phyloP scores from a whole-genome alignment of 768 basidiomycete genomes.

The Sarcodon aspratus region DNA sequence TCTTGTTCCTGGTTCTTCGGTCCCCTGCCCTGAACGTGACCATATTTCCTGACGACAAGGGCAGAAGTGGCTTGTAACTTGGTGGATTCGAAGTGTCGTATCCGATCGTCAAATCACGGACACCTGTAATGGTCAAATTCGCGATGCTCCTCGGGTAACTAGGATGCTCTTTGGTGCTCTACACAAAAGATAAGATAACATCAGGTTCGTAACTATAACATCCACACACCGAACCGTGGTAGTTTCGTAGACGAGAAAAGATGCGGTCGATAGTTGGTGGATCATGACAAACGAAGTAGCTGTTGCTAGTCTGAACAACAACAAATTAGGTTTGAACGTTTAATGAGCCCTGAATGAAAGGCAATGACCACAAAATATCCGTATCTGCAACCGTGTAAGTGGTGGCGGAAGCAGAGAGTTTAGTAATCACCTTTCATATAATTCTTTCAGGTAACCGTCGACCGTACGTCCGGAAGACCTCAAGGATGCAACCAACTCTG shows the following conservation, averaged over 20 bases:
- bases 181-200: constrained; percentile 1
- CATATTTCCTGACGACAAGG: constrained; percentile 77
- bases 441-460: constrained; percentile 41
- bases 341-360: background rate
- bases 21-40: constrained; percentile 60
- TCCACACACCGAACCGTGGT: constrained; percentile 25
- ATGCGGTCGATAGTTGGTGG: constrained; percentile 55
- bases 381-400: constrained; percentile 33
- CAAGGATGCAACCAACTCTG: constrained; percentile 49
- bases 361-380: constrained; percentile 60
- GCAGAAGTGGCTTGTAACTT: constrained; percentile 45
- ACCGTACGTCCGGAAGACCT: constrained; percentile 41
- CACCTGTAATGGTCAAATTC: constrained; percentile 42
- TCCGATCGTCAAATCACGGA: constrained; percentile 69
- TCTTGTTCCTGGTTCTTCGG: constrained; percentile 26
- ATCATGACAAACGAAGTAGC: constrained; percentile 71
- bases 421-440: constrained; percentile 41
- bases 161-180: constrained; percentile 14
- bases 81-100: constrained; percentile 73
- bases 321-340: too few species aligned
- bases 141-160: constrained; percentile 55
- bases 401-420: background rate
- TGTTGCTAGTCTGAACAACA: constrained; percentile 54
- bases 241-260: constrained; percentile 55
- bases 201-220: background rate